These are phyloP conservation scores for Calonectria pauciramosa DNA, from an alignment of 2,329 filamentous ascomycete genomes.

Conservation along the genomic window DNA sequence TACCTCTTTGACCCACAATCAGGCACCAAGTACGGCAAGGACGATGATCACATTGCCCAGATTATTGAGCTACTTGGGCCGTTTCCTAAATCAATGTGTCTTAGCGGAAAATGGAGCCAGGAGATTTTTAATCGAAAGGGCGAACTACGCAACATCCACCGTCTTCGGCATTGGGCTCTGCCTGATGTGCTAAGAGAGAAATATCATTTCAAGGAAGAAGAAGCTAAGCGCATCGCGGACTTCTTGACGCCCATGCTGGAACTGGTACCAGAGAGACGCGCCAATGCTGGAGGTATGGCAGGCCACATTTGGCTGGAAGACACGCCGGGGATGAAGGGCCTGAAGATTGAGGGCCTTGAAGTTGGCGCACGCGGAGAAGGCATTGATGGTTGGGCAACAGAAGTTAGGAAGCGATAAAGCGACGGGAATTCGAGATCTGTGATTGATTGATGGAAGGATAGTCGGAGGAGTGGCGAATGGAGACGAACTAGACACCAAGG, in stretches of 20 bases:
- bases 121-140: conserved; percentile 99
- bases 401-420: conserved; percentile 83
- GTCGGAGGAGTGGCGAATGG: conserved; percentile 38
- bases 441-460: conserved; percentile 19
- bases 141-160: conserved; percentile 96
- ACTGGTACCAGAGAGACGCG: conserved; percentile 86
- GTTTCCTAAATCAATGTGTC: conserved; percentile 92
- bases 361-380: conserved; percentile 90
- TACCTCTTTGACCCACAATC: conserved; percentile 99
- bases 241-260: conserved; percentile 95
- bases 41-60: conserved; percentile 98
- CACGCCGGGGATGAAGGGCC: conserved; percentile 87
- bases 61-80: conserved; percentile 97
- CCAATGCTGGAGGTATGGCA: conserved; percentile 96
- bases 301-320: conserved; percentile 86
- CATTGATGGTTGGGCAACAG: conserved; percentile 93
- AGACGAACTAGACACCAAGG: conserved; percentile 20
- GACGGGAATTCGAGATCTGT: conserved; percentile 10
- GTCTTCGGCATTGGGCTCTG: conserved; percentile 94
- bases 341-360: conserved; percentile 79
- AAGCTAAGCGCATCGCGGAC: conserved; percentile 81
- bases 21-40: conserved; percentile 98
- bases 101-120: conserved; percentile 96
- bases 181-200: conserved; percentile 95
- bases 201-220: conserved; percentile 91